These are phyloP conservation scores for Chytriomyces sp. DNA, from an alignment of 192 early-diverging fungal genomes.

Conservation along the genomic window DNA sequence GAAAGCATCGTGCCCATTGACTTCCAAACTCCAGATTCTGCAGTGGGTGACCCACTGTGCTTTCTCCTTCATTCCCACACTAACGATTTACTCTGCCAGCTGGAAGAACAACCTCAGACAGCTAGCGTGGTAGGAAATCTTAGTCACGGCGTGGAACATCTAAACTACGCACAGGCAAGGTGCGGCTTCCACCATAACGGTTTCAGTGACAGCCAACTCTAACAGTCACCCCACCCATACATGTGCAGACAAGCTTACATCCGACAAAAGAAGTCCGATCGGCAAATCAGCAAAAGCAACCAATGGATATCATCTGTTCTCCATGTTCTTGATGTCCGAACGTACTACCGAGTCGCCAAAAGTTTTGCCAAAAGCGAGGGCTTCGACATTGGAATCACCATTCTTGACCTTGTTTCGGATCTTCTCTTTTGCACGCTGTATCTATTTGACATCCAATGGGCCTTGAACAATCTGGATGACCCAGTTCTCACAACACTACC, in stretches of 20 bases:
- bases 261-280: background rate
- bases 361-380: background rate
- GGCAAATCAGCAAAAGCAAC: background rate
- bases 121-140: too few relatives aligned
- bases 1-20: too few relatives aligned
- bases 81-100: too few relatives aligned
- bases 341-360: background rate
- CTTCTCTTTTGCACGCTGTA: constrained; percentile 13
- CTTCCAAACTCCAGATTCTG: too few relatives aligned
- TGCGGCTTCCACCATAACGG: too few relatives aligned
- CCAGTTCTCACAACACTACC: constrained; percentile 29
- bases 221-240: too few relatives aligned
- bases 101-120: too few relatives aligned
- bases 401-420: constrained; percentile 5
- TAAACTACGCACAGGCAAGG: too few relatives aligned
- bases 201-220: too few relatives aligned
- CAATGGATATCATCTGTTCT: background rate
- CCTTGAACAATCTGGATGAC: constrained; percentile 26
- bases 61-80: too few relatives aligned
- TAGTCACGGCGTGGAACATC: too few relatives aligned
- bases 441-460: constrained; percentile 15
- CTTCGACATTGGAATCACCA: constrained; percentile 1
- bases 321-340: background rate
- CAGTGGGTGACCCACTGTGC: too few relatives aligned
- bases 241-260: background rate